phyloP scores from a whole-genome alignment of 306 rosid genomes.

The Prunus mira region DNA sequence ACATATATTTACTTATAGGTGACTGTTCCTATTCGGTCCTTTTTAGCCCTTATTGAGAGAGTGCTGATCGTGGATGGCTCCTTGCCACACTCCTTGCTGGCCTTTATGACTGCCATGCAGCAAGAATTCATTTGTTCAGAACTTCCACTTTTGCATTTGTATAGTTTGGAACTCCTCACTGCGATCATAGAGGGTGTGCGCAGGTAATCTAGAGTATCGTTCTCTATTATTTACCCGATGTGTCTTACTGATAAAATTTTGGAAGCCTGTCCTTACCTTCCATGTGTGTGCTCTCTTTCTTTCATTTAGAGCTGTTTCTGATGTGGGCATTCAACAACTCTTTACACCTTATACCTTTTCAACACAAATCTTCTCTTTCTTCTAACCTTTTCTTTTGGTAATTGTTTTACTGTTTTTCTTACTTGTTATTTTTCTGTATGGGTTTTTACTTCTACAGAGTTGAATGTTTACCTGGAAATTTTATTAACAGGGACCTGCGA shows the following conservation, averaged over 20 bases:
- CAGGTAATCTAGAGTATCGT: slow-evolving; percentile 41
- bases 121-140: slow-evolving; percentile 80
- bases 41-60: slow-evolving; percentile 68
- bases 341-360: not conserved
- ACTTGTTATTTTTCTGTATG: not conserved
- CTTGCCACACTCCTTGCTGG: slow-evolving; percentile 50
- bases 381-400: no score
- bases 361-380: not conserved
- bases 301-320: not conserved
- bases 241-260: not conserved
- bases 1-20: slow-evolving; percentile 44
- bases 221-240: not conserved
- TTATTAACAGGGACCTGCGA: not conserved
- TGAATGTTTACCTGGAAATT: not conserved
- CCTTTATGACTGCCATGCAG: slow-evolving; percentile 67
- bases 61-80: slow-evolving; percentile 75
- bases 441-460: not conserved
- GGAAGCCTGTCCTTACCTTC: not conserved
- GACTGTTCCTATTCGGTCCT: slow-evolving; percentile 55
- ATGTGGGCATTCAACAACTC: not conserved
- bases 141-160: slow-evolving; percentile 76
- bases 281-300: not conserved
- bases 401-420: not conserved
- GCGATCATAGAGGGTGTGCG: slow-evolving; percentile 61
- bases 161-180: slow-evolving; percentile 65